Conservation (phyloP, 2,329 filamentous ascomycete species). For the Colletotrichum lini region DNA sequence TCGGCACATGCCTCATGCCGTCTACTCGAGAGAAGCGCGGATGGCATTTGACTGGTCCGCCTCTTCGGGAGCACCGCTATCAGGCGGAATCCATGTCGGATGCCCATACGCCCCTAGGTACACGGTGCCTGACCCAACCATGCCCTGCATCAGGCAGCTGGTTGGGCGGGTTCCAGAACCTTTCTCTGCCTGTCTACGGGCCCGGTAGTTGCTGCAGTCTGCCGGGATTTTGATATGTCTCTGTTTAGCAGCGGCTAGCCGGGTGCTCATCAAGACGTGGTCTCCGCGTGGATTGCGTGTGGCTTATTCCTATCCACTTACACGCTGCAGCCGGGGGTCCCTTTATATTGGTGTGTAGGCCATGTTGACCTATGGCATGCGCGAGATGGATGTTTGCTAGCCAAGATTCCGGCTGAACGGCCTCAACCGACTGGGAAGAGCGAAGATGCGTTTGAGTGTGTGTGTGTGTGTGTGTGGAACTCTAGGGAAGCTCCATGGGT, state of each 20-base stretch:
- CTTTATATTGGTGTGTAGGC: not conserved
- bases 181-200: not conserved
- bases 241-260: not conserved
- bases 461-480: slow-evolving; percentile 25
- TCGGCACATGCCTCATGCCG: not conserved
- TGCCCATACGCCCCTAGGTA: not conserved
- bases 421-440: not conserved
- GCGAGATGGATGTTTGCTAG: not conserved
- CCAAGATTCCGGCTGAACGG: slow-evolving; percentile 35
- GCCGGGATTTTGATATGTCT: slow-evolving; percentile 1
- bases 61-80: not conserved
- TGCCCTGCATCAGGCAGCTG: not conserved
- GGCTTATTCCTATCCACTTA: slow-evolving; percentile 20
- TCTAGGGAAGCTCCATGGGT: slow-evolving; percentile 7
- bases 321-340: too few relatives aligned
- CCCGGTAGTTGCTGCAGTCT: not conserved
- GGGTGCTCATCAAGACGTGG: not conserved
- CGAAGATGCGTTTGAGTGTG: too few relatives aligned
- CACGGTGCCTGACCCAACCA: not conserved
- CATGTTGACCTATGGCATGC: slow-evolving; percentile 10
- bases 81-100: slow-evolving; percentile 2
- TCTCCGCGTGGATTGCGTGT: not conserved
- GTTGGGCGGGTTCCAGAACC: not conserved
- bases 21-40: not conserved
- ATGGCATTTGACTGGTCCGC: not conserved